Percentiles rank a stretch among this genome's conserved stretches.
These are phyloP conservation scores for Hamamelis virginiana DNA, from an alignment of 164 flowering plant species.

Conservation along the genomic window DNA sequence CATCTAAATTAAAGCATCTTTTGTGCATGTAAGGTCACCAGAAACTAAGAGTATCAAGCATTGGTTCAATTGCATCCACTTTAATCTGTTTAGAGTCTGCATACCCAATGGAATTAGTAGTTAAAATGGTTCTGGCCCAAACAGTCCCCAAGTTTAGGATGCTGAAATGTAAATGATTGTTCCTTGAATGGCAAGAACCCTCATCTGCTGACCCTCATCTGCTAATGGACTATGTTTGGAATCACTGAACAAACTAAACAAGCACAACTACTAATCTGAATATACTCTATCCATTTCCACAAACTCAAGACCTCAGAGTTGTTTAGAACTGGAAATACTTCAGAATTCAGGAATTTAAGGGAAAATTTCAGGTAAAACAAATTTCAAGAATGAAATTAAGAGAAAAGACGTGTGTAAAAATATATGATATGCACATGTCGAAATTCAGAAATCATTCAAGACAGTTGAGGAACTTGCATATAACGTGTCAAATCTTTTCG, in stretches of 20 bases:
- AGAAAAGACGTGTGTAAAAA: too few species aligned
- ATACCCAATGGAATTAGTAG: neutral
- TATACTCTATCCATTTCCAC: neutral
- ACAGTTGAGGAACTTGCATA: neutral
- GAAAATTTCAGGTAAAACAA: neutral
- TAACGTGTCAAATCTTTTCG: neutral
- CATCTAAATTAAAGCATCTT: too few species aligned
- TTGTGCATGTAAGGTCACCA: neutral
- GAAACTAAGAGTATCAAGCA: neutral
- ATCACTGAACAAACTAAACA: neutral
- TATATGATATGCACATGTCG: neutral
- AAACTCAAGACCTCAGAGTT: neutral
- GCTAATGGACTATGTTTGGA: neutral
- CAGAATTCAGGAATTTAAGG: neutral
- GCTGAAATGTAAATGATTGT: neutral
- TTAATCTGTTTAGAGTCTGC: neutral
- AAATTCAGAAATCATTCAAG: neutral
- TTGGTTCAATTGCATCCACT: neutral
- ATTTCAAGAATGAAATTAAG: neutral
- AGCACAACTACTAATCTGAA: neutral
- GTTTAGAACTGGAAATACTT: neutral
- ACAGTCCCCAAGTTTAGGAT: neutral
- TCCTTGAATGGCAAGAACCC: neutral
- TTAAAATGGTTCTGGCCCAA: neutral
- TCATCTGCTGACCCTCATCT: neutral